Evolutionary conservation across 164 flowering plant species (phyloP).

Genomic region (Vitis rotundifolia): DNA sequence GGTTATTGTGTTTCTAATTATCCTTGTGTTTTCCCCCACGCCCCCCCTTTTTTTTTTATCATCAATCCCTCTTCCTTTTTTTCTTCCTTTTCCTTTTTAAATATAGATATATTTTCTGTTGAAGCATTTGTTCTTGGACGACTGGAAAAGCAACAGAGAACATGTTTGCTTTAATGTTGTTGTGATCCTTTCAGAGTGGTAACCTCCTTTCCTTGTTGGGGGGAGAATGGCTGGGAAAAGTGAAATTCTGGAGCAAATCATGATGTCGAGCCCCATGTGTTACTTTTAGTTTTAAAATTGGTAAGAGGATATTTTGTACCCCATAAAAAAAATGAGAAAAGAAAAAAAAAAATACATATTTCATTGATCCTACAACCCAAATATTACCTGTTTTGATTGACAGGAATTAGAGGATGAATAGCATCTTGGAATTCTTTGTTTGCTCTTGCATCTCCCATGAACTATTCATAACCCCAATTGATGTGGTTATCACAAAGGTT

Average conservation of each 20-base stretch:
- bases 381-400: too few relatives aligned
- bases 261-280: conserved; percentile 8
- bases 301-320: too few relatives aligned
- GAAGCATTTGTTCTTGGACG: conserved; percentile 23
- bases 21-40: neutral
- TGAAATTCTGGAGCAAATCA: conserved; percentile 15
- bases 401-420: too few relatives aligned
- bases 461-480: too few relatives aligned
- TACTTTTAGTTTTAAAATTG: conserved; percentile 16
- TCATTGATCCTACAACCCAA: too few relatives aligned
- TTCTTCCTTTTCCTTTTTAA: neutral
- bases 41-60: neutral
- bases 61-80: neutral
- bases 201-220: neutral
- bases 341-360: too few relatives aligned
- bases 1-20: conserved; percentile 2
- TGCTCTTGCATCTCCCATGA: too few relatives aligned
- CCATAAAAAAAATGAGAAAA: too few relatives aligned
- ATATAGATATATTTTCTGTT: conserved; percentile 24
- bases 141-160: conserved; percentile 21
- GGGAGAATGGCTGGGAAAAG: conserved; percentile 6
- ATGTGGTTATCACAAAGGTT: too few relatives aligned
- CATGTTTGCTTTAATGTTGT: conserved; percentile 20
- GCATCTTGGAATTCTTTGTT: too few relatives aligned
- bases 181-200: conserved; percentile 21